These are phyloP conservation scores for Emergomyces pasteurianus DNA, from an alignment of 2,329 filamentous ascomycete genomes.

Conservation along the genomic window DNA sequence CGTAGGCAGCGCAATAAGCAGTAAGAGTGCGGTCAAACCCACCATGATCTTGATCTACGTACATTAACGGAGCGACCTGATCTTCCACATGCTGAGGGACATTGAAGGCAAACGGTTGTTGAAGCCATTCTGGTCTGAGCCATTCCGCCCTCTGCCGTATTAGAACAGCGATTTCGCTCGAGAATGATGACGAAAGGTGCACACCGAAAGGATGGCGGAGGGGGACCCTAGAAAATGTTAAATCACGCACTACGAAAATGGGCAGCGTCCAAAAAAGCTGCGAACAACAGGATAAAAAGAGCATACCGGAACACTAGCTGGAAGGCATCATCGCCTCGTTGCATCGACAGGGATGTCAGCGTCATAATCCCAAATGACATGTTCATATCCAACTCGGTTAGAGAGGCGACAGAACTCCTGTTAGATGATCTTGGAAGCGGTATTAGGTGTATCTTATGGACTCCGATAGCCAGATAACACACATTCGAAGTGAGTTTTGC, in stretches of 20 bases:
- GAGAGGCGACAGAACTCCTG: slow-evolving; percentile 42
- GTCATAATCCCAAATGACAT: slow-evolving; percentile 49
- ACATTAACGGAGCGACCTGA: slow-evolving; percentile 34
- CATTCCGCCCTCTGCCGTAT: slow-evolving; percentile 50
- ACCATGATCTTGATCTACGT: slow-evolving; percentile 46
- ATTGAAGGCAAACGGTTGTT: slow-evolving; percentile 50
- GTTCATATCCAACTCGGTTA: slow-evolving; percentile 39
- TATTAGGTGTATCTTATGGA: slow-evolving; percentile 57
- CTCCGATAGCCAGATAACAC: slow-evolving; percentile 56
- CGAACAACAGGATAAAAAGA: not conserved
- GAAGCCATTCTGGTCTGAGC: slow-evolving; percentile 53
- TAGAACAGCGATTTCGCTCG: slow-evolving; percentile 51
- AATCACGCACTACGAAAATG: too few relatives aligned
- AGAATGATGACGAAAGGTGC: slow-evolving; percentile 52
- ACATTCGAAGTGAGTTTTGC: slow-evolving; percentile 52
- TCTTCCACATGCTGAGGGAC: slow-evolving; percentile 47
- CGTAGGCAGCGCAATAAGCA: slow-evolving; percentile 59
- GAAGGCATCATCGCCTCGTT: slow-evolving; percentile 52
- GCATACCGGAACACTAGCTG: slow-evolving; percentile 50
- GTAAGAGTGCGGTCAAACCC: slow-evolving; percentile 56
- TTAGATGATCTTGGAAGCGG: slow-evolving; percentile 45
- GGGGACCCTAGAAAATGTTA: slow-evolving; percentile 34
- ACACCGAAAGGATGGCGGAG: slow-evolving; percentile 44
- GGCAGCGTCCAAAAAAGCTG: not conserved
- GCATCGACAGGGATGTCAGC: slow-evolving; percentile 47